Percentiles rank a stretch among this genome's conserved stretches.
Conservation (phyloP, 2,329 filamentous ascomycete genomes). For the Alternaria brassicae region DNA sequence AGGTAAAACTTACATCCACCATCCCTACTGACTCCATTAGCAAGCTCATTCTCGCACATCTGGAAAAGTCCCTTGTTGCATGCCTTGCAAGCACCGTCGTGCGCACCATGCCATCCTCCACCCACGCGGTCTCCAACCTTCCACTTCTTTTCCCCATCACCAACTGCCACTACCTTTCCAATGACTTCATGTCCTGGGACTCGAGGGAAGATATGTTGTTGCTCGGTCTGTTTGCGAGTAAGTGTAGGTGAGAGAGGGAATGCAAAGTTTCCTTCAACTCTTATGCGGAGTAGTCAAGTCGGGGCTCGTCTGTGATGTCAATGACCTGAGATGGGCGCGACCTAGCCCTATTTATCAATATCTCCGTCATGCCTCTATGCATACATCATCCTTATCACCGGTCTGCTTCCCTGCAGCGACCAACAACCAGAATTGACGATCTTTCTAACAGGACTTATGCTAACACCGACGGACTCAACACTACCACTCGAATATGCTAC, state of each 20-base stretch:
- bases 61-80: constrained; percentile 72
- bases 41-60: constrained; percentile 66
- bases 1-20: constrained; percentile 65
- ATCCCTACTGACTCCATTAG: constrained; percentile 71
- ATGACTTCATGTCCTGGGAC: constrained; percentile 76
- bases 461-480: background rate
- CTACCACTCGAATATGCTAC: background rate
- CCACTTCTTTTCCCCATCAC: constrained; percentile 64
- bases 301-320: constrained; percentile 3
- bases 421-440: background rate
- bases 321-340: background rate
- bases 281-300: background rate
- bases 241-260: background rate
- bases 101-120: constrained; percentile 72
- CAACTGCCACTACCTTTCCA: constrained; percentile 69
- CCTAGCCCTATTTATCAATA: background rate
- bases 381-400: constrained; percentile 3
- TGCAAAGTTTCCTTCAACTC: background rate
- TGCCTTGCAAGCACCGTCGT: constrained; percentile 66
- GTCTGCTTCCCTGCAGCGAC: background rate
- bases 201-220: constrained; percentile 55
- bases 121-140: constrained; percentile 72
- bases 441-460: background rate
- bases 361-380: background rate
- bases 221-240: background rate